These are phyloP conservation scores for Exophiala phaeomuriformis DNA, from an alignment of 2,329 filamentous ascomycete genomes.

Conservation along the genomic window DNA sequence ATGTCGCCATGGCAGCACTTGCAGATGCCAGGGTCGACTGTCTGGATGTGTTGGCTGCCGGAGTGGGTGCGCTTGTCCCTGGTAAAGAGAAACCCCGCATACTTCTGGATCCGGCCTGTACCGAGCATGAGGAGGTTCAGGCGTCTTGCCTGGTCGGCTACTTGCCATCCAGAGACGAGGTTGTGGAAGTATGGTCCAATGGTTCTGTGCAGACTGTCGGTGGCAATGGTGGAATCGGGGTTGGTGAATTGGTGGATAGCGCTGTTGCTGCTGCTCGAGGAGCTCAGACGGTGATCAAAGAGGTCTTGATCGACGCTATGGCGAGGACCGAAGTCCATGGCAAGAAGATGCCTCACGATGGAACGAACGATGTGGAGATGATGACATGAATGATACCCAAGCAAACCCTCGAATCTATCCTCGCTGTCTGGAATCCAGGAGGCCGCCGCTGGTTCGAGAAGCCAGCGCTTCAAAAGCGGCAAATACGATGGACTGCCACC, in stretches of 20 bases:
- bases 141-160: conserved; percentile 89
- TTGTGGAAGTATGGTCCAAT: conserved; percentile 92
- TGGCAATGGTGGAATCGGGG: conserved; percentile 30
- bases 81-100: conserved; percentile 41
- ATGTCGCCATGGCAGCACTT: conserved; percentile 84
- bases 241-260: conserved; percentile 47
- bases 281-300: conserved; percentile 52
- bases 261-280: conserved; percentile 57
- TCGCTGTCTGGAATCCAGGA: background rate
- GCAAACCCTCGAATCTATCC: background rate
- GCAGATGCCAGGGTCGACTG: conserved; percentile 94
- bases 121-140: conserved; percentile 68
- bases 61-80: conserved; percentile 71
- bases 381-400: conserved; percentile 24
- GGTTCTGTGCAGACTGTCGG: conserved; percentile 42
- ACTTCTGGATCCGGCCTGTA: conserved; percentile 67
- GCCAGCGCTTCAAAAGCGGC: no score
- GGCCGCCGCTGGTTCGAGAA: no score
- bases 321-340: conserved; percentile 1
- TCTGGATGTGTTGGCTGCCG: conserved; percentile 80
- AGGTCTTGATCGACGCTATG: conserved; percentile 54
- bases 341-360: conserved; percentile 6
- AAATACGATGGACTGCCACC: no score
- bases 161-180: conserved; percentile 75
- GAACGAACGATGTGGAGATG: conserved; percentile 28